A percentile compares a stretch with the other conserved stretches of the same genome.
Evolutionary conservation across 768 basidiomycete genomes (phyloP).

Genomic region (Boletus pseudo-olivaceus): DNA sequence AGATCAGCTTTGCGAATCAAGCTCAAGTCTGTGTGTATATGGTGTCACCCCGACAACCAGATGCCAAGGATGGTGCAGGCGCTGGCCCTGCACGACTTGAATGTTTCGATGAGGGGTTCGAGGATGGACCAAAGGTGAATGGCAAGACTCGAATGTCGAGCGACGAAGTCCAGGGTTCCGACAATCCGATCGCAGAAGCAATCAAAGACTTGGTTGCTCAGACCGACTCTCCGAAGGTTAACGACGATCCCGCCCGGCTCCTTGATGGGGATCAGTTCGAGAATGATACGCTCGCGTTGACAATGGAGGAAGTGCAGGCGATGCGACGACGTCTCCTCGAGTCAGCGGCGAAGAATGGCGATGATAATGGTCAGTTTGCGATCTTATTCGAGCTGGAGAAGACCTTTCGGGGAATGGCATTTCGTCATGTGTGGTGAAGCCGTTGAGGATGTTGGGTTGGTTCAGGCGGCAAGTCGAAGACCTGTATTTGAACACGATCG

Average conservation of each 20-base stretch:
- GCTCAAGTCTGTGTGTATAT: slow-evolving; percentile 21
- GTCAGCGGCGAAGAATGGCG: neutral
- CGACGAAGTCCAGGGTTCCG: neutral
- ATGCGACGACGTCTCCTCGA: slow-evolving; percentile 15
- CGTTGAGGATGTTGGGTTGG: neutral
- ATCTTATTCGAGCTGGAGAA: slow-evolving; percentile 21
- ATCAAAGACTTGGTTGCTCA: neutral
- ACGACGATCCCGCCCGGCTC: neutral
- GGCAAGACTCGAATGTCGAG: neutral
- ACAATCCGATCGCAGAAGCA: neutral
- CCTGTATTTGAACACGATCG: neutral
- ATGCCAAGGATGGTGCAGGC: neutral
- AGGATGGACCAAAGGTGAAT: neutral
- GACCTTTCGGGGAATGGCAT: slow-evolving; percentile 18
- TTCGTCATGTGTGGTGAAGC: slow-evolving; percentile 26
- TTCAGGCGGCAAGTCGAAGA: neutral
- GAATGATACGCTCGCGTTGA: slow-evolving; percentile 15
- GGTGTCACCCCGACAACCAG: slow-evolving; percentile 10
- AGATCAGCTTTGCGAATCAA: slow-evolving; percentile 24
- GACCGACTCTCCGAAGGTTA: neutral
- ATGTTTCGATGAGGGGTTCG: neutral
- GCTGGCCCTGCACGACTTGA: neutral
- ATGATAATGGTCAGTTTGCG: slow-evolving; percentile 10
- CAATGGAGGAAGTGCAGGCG: slow-evolving; percentile 14
- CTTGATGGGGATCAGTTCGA: neutral